Base-by-base conservation (phyloP, 768 basidiomycete species). In the Leccinum boreale region DNA sequence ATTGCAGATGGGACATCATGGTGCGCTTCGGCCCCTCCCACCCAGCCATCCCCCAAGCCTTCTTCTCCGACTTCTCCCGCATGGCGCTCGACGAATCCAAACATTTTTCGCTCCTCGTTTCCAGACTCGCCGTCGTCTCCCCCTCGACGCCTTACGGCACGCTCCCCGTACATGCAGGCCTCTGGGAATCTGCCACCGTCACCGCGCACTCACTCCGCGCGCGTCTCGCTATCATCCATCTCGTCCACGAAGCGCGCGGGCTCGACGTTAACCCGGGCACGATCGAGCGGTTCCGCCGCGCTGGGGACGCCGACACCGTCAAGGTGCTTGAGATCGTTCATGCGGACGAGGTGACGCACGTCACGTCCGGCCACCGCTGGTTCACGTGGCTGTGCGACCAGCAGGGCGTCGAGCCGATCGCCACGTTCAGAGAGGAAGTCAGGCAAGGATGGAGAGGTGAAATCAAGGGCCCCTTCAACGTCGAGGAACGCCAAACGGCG, bases 291-390 rank as follows among this genome's bases (percentile, higher is more conserved):
- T 50, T 50, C 33, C 31, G 50, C 50, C 50, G 31, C 19, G 19
- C 29, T 50, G 50, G 50, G 14, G 31, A 50, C 31, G 58, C 57
- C 35, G 86, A 87, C 55, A 89, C 83, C 45, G 87, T 90, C 45
- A 71, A 77, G 15, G 81, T 82, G 28, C 79, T 93, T 71, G 85
- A 90, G 64, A 78, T 89, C 50, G 87, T 92, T 52, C 91, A 92
- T 62, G 80, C 81, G 0, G 91, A 92, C 70, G 90, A 92, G 68
- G 88, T 83, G 51, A 87, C 85, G 42, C 90, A 92, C 67, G 90
- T 92, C 33, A 90, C 89, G 1, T 81, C 87, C 0, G 90, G 90
- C 3, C 50, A 36, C 49, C 49, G 49, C 19, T 50, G 49, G 49
- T 50, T 50, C 29, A 33, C 49, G 2, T 50, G 49, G 49, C 21